Conservation (phyloP, 139 green algal species). For the Picochlorum sp. region DNA sequence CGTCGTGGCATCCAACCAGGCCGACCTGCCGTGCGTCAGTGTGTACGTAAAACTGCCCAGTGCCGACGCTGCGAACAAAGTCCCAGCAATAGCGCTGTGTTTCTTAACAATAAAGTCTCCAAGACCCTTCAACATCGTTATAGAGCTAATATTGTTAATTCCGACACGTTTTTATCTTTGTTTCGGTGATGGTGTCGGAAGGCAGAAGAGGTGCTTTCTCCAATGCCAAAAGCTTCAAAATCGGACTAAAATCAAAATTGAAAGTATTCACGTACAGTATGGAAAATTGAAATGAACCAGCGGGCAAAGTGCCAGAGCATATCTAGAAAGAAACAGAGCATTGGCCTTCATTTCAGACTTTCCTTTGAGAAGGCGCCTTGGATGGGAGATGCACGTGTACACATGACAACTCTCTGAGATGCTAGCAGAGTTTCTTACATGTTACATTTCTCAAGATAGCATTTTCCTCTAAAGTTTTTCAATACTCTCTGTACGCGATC, state of each 20-base stretch:
- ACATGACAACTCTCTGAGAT: too few relatives aligned
- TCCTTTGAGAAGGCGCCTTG: not conserved
- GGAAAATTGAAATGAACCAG: too few relatives aligned
- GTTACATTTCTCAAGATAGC: not conserved
- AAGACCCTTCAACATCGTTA: not conserved
- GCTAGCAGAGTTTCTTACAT: not conserved
- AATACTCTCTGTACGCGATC: conserved; percentile 9
- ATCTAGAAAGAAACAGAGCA: too few relatives aligned
- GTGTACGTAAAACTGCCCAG: conserved; percentile 8
- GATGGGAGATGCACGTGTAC: not conserved
- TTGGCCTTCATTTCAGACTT: too few relatives aligned
- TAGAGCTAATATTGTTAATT: not conserved
- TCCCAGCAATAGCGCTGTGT: conserved; percentile 5
- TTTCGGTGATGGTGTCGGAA: not conserved
- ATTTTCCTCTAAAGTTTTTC: not conserved
- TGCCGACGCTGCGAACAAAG: conserved; percentile 6
- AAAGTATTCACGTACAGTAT: too few relatives aligned
- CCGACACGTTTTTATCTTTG: not conserved
- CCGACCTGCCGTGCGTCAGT: conserved; percentile 7
- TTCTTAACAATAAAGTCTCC: not conserved
- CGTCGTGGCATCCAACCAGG: conserved; percentile 5
- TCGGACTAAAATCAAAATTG: too few relatives aligned
- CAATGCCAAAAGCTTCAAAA: too few relatives aligned
- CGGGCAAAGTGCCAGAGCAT: too few relatives aligned
- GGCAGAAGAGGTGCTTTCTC: not conserved